Evolutionary conservation across 129 eudicot species (phyloP), one percentile per base, ranked within the genome.

Genomic region (Calendula officinalis): DNA sequence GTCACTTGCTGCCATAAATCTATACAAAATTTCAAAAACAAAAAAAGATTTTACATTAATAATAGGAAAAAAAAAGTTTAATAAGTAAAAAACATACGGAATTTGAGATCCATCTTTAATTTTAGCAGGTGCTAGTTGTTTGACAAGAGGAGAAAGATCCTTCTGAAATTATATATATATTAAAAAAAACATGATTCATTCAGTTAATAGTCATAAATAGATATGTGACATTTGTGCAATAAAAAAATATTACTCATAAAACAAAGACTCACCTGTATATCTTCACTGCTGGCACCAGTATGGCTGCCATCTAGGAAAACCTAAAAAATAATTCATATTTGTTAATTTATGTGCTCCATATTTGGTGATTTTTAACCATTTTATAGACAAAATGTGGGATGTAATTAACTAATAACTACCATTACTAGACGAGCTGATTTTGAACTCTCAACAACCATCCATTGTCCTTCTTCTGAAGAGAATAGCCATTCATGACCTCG

Each of bases 401-500:
- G 42, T 35, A 59, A 58, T 37, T 27, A 53, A 36, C 16, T 54
- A 53, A 50, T 53, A 67, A 35, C 12, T 82, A 88, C 98, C 91
- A 92, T 88, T 60, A 85, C 67, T 45, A 92, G 73, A 48, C 98
- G 96, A 76, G 96, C 96, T 66, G 96, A 83, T 71, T 83, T 92
- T 30, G 98, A 81, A 78, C 85, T 92, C 79, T 81, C 95, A 53
- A 92, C 87, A 55, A 92, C 74, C 55, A 80, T 65, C 98, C 98
- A 92, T 79, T 92, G 98, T 53, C 98, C 98, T 88, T 92, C 98
- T 77, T 83, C 95, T 48, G 98, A 92, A 38, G 89, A 76, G 80
- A 80, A 92, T 72, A 92, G 75, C 98, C 98, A 92, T 59, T 92
- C 98, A 67, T 77, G 85, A 66, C 70, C 82, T 52, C 98, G 84